Conservation (phyloP, 352 stramenopile genomes). For the Phytophthora idaei region DNA sequence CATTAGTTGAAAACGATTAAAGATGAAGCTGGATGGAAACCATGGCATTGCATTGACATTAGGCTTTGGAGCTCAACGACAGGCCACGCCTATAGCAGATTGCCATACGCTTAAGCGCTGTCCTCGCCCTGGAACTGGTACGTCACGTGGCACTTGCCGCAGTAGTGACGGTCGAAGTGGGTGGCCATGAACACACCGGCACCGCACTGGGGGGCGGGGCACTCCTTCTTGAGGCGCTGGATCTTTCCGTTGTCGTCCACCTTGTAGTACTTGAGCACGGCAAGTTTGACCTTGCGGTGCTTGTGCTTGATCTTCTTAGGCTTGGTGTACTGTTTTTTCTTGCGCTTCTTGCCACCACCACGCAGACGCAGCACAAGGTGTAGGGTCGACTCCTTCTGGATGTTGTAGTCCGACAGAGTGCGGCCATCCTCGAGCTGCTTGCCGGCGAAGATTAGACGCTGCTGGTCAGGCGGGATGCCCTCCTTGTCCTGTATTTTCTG, state of each 20-base stretch:
- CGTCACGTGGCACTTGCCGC: constrained; percentile 98
- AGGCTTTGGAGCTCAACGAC: constrained; percentile 15
- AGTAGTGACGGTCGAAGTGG: constrained; percentile 99
- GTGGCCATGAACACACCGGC: constrained; percentile 99
- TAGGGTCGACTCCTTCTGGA: constrained; percentile 97
- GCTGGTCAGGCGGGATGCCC: constrained; percentile 99
- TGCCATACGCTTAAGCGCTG: constrained; percentile 54
- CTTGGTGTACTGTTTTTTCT: constrained; percentile 99
- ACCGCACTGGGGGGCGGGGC: constrained; percentile 93
- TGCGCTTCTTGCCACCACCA: constrained; percentile 98
- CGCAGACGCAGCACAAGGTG: constrained; percentile 97
- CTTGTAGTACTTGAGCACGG: constrained; percentile 98
- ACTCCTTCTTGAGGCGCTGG: constrained; percentile 98
- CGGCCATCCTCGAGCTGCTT: constrained; percentile 99
- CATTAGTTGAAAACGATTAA: neutral
- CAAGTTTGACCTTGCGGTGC: constrained; percentile 97
- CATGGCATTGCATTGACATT: constrained; percentile 48
- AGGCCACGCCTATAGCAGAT: constrained; percentile 26
- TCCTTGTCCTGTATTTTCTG: constrained; percentile 99
- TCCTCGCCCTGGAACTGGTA: constrained; percentile 92
- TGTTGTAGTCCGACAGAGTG: constrained; percentile 95
- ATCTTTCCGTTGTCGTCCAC: constrained; percentile 97
- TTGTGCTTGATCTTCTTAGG: constrained; percentile 99
- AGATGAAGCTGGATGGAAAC: constrained; percentile 39
- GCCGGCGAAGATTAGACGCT: constrained; percentile 99